Evolutionary conservation across 192 early-diverging fungal genomes (phyloP), one percentile per base, ranked within the genome.

Genomic region (Podila epigama): DNA sequence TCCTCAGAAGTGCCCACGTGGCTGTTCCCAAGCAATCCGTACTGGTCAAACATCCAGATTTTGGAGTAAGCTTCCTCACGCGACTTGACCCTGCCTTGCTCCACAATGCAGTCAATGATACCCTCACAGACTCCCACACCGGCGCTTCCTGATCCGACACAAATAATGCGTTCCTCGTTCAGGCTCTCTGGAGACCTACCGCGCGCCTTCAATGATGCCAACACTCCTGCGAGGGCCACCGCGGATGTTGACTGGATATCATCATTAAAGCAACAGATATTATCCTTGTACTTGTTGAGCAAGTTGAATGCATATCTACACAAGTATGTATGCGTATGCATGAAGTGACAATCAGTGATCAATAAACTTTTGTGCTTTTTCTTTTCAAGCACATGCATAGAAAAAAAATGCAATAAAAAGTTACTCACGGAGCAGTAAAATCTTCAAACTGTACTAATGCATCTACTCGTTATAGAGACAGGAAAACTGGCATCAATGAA

Each of bases 371-470:
- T n/a, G n/a, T n/a, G n/a, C n/a, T n/a, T n/a, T n/a, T n/a, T n/a
- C n/a, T n/a, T n/a, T n/a, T n/a, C n/a, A n/a, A n/a, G n/a, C n/a
- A n/a, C n/a, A n/a, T n/a, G n/a, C n/a, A n/a, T n/a, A n/a, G n/a
- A n/a, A n/a, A n/a, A n/a, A n/a, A n/a, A n/a, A n/a, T n/a, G n/a
- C n/a, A n/a, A n/a, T n/a, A n/a, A n/a, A n/a, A n/a, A n/a, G n/a
- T n/a, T n/a, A n/a, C n/a, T n/a, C n/a, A 66, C 8, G 73, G 73
- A 25, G 67, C 67, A 37, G 68, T 77, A 75, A 96, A 98, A 78
- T 98, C 97, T 80, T 98, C 97, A 55, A 97, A 98, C 83, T 98
- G 97, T 42, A 98, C 90, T 16, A 98, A 85, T 55, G 94, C 83
- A n/a, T 88, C 79, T 29, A 91, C 91, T n/a, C n/a, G n/a, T n/a